A percentile compares a stretch with the other conserved stretches of the same genome.
Conservation (phyloP, 495 filamentous ascomycete genomes). For the Hyaloscypha hepaticicola region DNA sequence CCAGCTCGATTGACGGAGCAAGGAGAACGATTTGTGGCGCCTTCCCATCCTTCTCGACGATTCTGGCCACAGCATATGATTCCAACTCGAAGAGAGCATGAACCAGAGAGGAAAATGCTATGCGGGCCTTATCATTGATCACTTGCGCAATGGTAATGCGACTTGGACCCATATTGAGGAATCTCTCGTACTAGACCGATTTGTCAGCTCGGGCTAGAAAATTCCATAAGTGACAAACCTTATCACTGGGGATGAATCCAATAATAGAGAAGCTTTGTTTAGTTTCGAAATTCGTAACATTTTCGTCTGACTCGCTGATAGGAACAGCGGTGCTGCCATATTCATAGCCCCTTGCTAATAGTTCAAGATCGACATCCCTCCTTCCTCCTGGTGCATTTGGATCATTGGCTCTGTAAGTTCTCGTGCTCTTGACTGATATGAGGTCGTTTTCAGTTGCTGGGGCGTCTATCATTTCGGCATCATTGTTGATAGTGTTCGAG, state of each 20-base stretch:
- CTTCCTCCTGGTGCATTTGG: constrained; percentile 73
- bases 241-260: constrained; percentile 76
- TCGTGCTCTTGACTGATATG: constrained; percentile 64
- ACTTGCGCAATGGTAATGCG: constrained; percentile 72
- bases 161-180: constrained; percentile 77
- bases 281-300: constrained; percentile 79
- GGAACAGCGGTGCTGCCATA: constrained; percentile 91
- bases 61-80: constrained; percentile 81
- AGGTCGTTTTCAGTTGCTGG: constrained; percentile 43
- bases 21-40: constrained; percentile 78
- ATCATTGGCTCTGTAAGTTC: constrained; percentile 79
- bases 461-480: constrained; percentile 42
- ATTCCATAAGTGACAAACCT: constrained; percentile 46
- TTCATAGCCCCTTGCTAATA: constrained; percentile 88
- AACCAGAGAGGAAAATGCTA: constrained; percentile 87
- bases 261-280: constrained; percentile 71
- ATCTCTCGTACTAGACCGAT: constrained; percentile 70
- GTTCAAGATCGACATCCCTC: constrained; percentile 76
- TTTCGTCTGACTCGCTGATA: constrained; percentile 79
- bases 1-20: constrained; percentile 74
- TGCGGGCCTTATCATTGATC: constrained; percentile 68
- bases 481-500: constrained; percentile 44
- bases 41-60: constrained; percentile 79
- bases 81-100: constrained; percentile 85
- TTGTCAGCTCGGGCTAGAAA: constrained; percentile 15